Evolutionary conservation across 176 grass and related monocot genomes (phyloP).

Genomic region (Musa schizocarpa): DNA sequence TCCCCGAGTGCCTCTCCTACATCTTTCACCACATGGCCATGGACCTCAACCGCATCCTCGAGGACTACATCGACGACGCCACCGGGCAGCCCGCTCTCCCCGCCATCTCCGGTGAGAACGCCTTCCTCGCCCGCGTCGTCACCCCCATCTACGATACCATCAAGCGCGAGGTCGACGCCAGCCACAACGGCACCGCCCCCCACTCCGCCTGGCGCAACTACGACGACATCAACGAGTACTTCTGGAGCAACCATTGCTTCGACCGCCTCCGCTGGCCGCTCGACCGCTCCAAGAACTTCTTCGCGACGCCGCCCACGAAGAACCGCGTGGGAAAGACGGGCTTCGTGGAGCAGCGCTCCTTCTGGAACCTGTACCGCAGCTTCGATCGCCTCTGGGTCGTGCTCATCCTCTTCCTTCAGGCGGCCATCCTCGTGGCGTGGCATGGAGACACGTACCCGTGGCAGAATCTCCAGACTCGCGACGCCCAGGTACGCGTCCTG

Average conservation of each 20-base stretch:
- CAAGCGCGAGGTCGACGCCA: conserved; percentile 42
- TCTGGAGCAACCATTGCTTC: conserved; percentile 67
- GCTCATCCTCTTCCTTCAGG: conserved; percentile 80
- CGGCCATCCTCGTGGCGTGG: conserved; percentile 74
- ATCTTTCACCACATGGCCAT: conserved; percentile 83
- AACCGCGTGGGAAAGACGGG: conserved; percentile 82
- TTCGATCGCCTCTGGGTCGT: conserved; percentile 88
- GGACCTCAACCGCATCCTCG: conserved; percentile 67
- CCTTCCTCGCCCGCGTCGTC: conserved; percentile 60
- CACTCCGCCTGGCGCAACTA: conserved; percentile 94
- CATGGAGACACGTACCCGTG: conserved; percentile 44
- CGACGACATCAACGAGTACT: conserved; percentile 96
- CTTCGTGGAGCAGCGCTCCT: conserved; percentile 89
- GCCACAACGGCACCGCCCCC: conserved; percentile 57
- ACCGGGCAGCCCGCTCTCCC: conserved; percentile 33
- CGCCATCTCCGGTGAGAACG: conserved; percentile 49
- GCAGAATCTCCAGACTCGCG: conserved; percentile 47
- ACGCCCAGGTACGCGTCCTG: conserved; percentile 63
- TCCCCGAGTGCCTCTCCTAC: conserved; percentile 90
- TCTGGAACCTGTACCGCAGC: conserved; percentile 94
- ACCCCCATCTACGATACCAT: conserved; percentile 62
- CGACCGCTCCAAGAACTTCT: conserved; percentile 39
- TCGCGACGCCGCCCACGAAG: conserved; percentile 25
- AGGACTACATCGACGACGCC: conserved; percentile 33
- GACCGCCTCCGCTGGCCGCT: conserved; percentile 61